phyloP scores from a whole-genome alignment of 805 yeast genomes.

The Diddensiella caesifluorescens region DNA sequence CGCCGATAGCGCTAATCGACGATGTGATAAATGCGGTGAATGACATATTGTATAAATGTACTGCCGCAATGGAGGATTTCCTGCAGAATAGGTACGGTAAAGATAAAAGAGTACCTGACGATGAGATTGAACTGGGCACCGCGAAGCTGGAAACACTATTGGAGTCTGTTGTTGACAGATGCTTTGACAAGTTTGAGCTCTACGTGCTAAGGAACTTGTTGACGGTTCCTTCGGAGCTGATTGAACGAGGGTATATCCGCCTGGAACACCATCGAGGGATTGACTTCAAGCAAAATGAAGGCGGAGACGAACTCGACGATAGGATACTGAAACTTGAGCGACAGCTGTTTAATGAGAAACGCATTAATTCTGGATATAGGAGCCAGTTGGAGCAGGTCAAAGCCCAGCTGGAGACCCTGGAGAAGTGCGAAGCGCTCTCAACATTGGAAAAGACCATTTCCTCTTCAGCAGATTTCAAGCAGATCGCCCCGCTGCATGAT shows the following conservation, averaged over 20 bases:
- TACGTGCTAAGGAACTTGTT: slow-evolving; percentile 75
- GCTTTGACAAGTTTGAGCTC: slow-evolving; percentile 81
- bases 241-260: slow-evolving; percentile 60
- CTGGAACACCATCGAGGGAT: slow-evolving; percentile 60
- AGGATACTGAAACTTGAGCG: slow-evolving; percentile 18
- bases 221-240: slow-evolving; percentile 59
- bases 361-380: slow-evolving; percentile 4
- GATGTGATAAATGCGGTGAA: slow-evolving; percentile 86
- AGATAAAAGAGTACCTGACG: slow-evolving; percentile 15
- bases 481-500: slow-evolving; percentile 3
- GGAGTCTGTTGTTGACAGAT: slow-evolving; percentile 69
- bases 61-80: slow-evolving; percentile 69
- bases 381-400: neutral
- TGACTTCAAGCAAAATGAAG: slow-evolving; percentile 12
- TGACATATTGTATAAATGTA: slow-evolving; percentile 74
- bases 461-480: neutral
- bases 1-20: slow-evolving; percentile 77
- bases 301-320: slow-evolving; percentile 15
- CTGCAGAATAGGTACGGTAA: slow-evolving; percentile 38
- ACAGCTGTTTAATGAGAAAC: slow-evolving; percentile 11
- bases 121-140: slow-evolving; percentile 68
- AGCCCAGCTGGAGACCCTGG: slow-evolving; percentile 5
- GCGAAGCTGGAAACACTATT: slow-evolving; percentile 72
- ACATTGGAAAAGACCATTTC: neutral
- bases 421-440: neutral